Evolutionary conservation across 345 rosid genomes (phyloP).

Genomic region (Eucalyptus curtisii): DNA sequence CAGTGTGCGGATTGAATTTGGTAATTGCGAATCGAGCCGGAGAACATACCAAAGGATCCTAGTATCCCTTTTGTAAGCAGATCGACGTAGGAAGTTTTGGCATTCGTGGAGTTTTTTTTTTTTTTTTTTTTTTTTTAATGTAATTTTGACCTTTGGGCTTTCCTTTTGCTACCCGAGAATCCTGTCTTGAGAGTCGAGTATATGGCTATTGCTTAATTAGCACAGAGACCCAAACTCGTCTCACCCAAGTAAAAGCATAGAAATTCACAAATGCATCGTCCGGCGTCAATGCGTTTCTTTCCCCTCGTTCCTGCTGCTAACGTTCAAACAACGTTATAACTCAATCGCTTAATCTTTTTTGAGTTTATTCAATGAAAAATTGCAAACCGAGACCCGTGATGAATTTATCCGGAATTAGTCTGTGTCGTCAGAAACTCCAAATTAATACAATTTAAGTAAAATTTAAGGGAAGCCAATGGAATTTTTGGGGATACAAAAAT

Average conservation of each 20-base stretch:
- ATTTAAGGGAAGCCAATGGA: no score
- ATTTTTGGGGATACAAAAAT: fast-evolving
- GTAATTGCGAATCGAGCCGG: not conserved
- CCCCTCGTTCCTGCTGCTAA: not conserved
- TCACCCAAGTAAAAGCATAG: not conserved
- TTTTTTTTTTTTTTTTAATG: not conserved
- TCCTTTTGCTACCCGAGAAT: not conserved
- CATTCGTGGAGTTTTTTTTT: not conserved
- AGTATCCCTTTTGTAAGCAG: not conserved
- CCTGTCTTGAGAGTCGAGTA: not conserved
- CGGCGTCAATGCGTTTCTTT: not conserved
- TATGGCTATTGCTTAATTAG: not conserved
- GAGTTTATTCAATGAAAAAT: not conserved
- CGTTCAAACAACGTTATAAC: not conserved
- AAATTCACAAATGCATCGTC: not conserved
- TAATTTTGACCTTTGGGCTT: not conserved
- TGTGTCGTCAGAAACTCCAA: fast-evolving
- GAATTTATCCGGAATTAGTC: no score
- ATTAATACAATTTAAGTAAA: no score
- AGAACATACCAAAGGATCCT: fast-evolving
- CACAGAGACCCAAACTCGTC: not conserved
- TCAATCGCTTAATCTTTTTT: not conserved
- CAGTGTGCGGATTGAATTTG: not conserved
- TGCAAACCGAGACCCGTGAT: not conserved
- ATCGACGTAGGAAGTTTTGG: not conserved